These are phyloP conservation scores for Viridothelium virens DNA, from an alignment of 495 filamentous ascomycete species.

Conservation along the genomic window DNA sequence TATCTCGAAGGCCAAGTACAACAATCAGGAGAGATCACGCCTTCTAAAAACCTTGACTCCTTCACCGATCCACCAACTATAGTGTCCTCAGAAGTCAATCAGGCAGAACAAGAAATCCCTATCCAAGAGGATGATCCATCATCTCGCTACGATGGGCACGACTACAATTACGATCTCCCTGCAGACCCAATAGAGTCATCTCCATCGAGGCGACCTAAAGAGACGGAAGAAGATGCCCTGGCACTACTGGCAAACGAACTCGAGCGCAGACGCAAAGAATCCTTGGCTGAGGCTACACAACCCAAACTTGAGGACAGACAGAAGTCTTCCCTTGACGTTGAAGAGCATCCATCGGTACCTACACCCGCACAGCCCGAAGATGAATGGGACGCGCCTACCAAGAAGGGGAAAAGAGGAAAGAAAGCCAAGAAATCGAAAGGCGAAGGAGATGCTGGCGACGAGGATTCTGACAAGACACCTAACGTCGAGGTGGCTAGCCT, in stretches of 20 bases:
- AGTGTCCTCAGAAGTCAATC: slow-evolving; percentile 3
- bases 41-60: not conserved
- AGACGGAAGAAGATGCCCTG: not conserved
- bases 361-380: slow-evolving; percentile 11
- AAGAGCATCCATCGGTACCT: not conserved
- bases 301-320: not conserved
- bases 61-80: not conserved
- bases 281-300: not conserved
- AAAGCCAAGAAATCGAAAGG: slow-evolving; percentile 1
- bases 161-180: slow-evolving; percentile 5
- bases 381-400: slow-evolving; percentile 9
- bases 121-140: not conserved
- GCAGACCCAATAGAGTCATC: not conserved
- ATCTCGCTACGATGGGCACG: not conserved
- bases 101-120: not conserved
- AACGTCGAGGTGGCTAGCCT: not conserved
- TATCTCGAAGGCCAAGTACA: not conserved
- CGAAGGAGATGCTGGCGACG: not conserved
- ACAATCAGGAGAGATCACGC: not conserved
- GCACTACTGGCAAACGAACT: not conserved
- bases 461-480: not conserved
- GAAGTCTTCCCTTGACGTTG: not conserved
- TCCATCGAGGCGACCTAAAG: not conserved
- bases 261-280: slow-evolving; percentile 8
- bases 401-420: slow-evolving; percentile 18